Evolutionary conservation across 208 protist genomes (phyloP).

Genomic region (Leishmania aethiopica): DNA sequence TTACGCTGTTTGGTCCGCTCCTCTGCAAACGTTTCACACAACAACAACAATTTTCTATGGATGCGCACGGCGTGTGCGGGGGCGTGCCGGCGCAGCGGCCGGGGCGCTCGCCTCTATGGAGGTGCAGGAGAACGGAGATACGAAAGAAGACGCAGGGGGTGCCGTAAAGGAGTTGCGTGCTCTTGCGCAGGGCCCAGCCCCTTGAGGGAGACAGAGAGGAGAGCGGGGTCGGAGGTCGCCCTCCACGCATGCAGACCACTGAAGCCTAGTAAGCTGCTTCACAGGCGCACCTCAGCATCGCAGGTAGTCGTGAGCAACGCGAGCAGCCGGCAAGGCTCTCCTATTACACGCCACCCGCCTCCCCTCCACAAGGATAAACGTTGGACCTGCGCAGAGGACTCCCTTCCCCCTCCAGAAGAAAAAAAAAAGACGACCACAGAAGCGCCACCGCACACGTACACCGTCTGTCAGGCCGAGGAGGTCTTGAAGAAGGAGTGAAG

Average conservation of each 20-base stretch:
- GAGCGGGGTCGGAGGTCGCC: not conserved
- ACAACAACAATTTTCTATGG: not conserved
- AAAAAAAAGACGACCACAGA: not conserved
- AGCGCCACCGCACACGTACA: not conserved
- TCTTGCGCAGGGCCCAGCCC: not conserved
- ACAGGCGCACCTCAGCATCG: not conserved
- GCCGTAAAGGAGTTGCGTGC: not conserved
- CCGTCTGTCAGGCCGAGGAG: not conserved
- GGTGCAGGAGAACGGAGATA: not conserved
- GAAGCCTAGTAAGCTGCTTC: not conserved
- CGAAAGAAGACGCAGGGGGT: not conserved
- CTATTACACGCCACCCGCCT: not conserved
- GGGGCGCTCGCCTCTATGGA: not conserved
- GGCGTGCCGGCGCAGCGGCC: not conserved
- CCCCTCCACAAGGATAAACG: not conserved
- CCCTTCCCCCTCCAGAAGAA: not conserved
- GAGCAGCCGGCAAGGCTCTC: not conserved
- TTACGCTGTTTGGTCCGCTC: not conserved
- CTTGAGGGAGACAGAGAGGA: not conserved
- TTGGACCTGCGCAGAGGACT: not conserved
- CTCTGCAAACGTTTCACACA: not conserved
- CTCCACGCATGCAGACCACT: not conserved
- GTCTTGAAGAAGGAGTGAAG: conserved; percentile 52
- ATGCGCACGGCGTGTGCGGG: not conserved
- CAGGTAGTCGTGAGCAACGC: not conserved